phyloP scores from a whole-genome alignment of 83 land plant genomes.

The Thuja plicata region DNA sequence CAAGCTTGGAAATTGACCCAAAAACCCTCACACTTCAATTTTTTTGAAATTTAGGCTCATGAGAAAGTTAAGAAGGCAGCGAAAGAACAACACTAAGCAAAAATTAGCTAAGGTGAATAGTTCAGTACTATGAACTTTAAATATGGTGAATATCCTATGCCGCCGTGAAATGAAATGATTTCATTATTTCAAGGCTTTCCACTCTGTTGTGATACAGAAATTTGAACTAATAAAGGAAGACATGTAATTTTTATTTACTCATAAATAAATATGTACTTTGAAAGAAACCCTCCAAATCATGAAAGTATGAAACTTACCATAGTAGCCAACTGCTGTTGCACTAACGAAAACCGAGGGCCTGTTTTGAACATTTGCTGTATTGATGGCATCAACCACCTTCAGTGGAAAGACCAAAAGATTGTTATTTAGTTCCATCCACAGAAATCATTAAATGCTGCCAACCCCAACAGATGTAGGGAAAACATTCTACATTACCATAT shows the following conservation, averaged over 20 bases:
- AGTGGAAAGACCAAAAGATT: not conserved
- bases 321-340: constrained; percentile 95
- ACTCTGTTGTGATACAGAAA: not conserved
- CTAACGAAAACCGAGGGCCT: constrained; percentile 84
- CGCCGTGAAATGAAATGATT: not conserved
- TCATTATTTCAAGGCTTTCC: not conserved
- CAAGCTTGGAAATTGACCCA: no score
- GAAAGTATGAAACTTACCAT: constrained; percentile 55
- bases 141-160: not conserved
- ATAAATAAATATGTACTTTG: not conserved
- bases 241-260: not conserved
- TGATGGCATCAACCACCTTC: constrained; percentile 89
- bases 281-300: not conserved
- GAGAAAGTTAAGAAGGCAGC: no score
- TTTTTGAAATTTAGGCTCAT: no score
- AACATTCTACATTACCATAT: not conserved
- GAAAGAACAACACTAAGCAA: no score
- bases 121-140: constrained; percentile 2
- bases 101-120: no score
- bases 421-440: not conserved
- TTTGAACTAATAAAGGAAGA: not conserved
- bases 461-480: not conserved
- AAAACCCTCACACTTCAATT: no score
- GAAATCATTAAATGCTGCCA: not conserved
- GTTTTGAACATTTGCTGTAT: constrained; percentile 43